Percentiles rank a stretch among this genome's conserved stretches.
phyloP scores from a whole-genome alignment of 2,329 filamentous ascomycete genomes.

The Hymenoscyphus occultus region DNA sequence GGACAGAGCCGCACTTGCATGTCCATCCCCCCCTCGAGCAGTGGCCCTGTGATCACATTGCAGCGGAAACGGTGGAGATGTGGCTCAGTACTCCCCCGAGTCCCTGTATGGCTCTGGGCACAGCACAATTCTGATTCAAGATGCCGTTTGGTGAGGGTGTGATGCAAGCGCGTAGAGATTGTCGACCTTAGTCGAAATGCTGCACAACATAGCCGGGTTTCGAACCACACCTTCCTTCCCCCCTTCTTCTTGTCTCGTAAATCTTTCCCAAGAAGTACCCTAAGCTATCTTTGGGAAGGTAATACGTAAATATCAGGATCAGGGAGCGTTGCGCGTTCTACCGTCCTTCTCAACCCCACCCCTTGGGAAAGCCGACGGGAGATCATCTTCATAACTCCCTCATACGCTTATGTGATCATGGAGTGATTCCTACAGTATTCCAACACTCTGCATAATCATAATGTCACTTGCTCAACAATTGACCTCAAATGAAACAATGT shows the following conservation, averaged over 20 bases:
- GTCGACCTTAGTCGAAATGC: neutral
- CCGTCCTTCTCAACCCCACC: neutral
- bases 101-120: neutral
- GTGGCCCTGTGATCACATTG: neutral
- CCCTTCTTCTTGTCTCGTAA: neutral
- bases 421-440: neutral
- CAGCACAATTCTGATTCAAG: neutral
- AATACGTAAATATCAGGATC: neutral
- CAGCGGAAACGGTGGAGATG: neutral
- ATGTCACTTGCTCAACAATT: neutral
- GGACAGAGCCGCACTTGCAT: slow-evolving; percentile 24
- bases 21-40: neutral
- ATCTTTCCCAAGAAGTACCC: neutral
- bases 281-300: neutral
- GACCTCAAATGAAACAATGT: neutral
- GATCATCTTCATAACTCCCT: neutral
- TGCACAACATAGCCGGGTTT: slow-evolving; percentile 3
- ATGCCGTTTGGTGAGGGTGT: neutral
- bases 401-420: neutral
- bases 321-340: neutral
- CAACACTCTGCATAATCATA: neutral
- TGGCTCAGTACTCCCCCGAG: neutral
- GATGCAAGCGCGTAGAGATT: slow-evolving; percentile 3
- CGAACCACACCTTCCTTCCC: neutral
- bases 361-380: neutral